Evolutionary conservation across 1,139 yeast species (phyloP).

Genomic region (Komagataea norvegica): DNA sequence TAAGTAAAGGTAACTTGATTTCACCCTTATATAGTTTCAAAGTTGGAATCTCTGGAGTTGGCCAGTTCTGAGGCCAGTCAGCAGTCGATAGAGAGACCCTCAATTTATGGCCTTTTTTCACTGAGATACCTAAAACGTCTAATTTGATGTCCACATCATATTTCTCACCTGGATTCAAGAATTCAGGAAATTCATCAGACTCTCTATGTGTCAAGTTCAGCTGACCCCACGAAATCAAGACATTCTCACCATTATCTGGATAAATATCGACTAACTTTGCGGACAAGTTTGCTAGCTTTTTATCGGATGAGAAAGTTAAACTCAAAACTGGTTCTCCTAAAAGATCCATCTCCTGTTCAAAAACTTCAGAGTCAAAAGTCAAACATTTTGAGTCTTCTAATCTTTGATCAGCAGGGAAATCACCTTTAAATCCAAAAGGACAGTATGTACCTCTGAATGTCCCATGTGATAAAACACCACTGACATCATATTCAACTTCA

Average conservation of each 20-base stretch:
- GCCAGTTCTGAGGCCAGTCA: constrained; percentile 44
- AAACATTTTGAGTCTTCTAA: constrained; percentile 36
- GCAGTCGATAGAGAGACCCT: constrained; percentile 36
- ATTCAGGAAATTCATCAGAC: constrained; percentile 36
- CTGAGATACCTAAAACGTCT: constrained; percentile 35
- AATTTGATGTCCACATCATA: constrained; percentile 33
- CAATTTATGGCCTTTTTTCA: constrained; percentile 33
- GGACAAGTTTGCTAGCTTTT: constrained; percentile 33
- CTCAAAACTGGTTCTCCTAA: constrained; percentile 36
- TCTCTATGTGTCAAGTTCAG: constrained; percentile 36
- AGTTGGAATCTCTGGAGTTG: constrained; percentile 35
- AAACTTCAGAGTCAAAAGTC: constrained; percentile 30
- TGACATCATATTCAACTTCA: constrained; percentile 18
- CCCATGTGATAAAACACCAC: constrained; percentile 37
- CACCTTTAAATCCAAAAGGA: constrained; percentile 41
- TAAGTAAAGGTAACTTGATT: constrained; percentile 27
- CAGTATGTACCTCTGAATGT: constrained; percentile 39
- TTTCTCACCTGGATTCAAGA: constrained; percentile 27
- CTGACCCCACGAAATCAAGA: constrained; percentile 41
- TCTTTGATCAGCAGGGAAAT: constrained; percentile 40
- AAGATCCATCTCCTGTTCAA: constrained; percentile 26
- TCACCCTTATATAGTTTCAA: constrained; percentile 29
- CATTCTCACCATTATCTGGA: constrained; percentile 30
- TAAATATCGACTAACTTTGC: constrained; percentile 35
- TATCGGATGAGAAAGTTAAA: constrained; percentile 32